Percentiles rank a stretch among this genome's conserved stretches.
Evolutionary conservation across 805 yeast species (phyloP).

Genomic region (Myxozyma monticola): DNA sequence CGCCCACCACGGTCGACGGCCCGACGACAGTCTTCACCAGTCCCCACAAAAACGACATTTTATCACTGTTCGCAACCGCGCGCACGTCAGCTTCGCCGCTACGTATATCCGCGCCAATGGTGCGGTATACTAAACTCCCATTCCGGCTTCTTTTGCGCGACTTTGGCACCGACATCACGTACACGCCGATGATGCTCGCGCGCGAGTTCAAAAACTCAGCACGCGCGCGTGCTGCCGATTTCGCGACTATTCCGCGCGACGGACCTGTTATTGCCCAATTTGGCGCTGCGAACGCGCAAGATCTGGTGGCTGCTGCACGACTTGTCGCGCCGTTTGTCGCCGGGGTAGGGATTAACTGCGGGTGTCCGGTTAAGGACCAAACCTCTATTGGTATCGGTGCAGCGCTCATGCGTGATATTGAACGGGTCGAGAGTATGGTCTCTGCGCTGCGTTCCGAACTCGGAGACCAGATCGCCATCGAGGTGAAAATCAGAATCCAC

Average conservation of each 20-base stretch:
- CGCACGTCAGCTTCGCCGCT: conserved; percentile 48
- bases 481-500: conserved; percentile 90
- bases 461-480: conserved; percentile 72
- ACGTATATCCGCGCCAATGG: conserved; percentile 91
- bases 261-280: conserved; percentile 88
- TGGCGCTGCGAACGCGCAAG: conserved; percentile 82
- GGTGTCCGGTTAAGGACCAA: conserved; percentile 95
- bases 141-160: conserved; percentile 67
- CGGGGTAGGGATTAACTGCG: conserved; percentile 94
- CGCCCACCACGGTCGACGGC: no score
- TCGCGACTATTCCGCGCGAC: conserved; percentile 62
- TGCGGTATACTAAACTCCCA: conserved; percentile 89
- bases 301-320: conserved; percentile 76
- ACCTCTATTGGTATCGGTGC: conserved; percentile 96
- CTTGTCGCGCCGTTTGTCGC: conserved; percentile 90
- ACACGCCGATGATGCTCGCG: conserved; percentile 95
- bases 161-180: conserved; percentile 11
- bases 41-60: not conserved
- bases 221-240: conserved; percentile 79
- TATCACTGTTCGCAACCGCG: conserved; percentile 8
- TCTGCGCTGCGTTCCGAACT: conserved; percentile 73
- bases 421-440: conserved; percentile 80
- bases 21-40: no score
- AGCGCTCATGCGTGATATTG: conserved; percentile 83
- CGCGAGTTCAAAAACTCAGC: conserved; percentile 87